These are phyloP conservation scores for Crithidia bombi DNA, from an alignment of 208 protist genomes.

Conservation along the genomic window DNA sequence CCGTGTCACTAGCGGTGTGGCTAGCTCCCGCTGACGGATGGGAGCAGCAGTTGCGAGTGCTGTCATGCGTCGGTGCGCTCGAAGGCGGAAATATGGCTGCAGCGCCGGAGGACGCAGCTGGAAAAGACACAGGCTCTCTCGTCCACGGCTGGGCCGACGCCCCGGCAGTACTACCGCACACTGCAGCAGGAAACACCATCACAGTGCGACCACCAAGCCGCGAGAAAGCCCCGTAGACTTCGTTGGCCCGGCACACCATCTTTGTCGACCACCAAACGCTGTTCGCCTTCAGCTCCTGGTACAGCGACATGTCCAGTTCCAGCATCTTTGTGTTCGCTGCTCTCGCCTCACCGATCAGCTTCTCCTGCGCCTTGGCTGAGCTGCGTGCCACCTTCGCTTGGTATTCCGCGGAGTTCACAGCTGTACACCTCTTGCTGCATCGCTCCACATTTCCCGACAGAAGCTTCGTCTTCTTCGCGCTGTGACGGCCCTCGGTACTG, in stretches of 20 bases:
- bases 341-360: neutral
- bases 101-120: neutral
- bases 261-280: conserved; percentile 10
- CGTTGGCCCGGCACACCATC: neutral
- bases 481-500: neutral
- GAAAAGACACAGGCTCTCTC: neutral
- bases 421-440: neutral
- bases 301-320: neutral
- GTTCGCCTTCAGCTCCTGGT: neutral
- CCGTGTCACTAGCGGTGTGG: neutral
- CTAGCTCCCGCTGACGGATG: neutral
- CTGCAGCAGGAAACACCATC: neutral
- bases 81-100: neutral
- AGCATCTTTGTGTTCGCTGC: conserved; percentile 1
- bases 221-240: neutral
- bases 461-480: neutral
- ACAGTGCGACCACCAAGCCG: neutral
- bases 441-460: neutral
- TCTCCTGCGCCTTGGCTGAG: conserved; percentile 2
- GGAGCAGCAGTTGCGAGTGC: neutral
- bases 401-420: neutral
- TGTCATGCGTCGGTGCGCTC: neutral
- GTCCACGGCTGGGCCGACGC: neutral
- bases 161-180: neutral
- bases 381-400: neutral